Evolutionary conservation across 2,329 filamentous ascomycete genomes (phyloP).

Genomic region (Juglanconis oblonga): DNA sequence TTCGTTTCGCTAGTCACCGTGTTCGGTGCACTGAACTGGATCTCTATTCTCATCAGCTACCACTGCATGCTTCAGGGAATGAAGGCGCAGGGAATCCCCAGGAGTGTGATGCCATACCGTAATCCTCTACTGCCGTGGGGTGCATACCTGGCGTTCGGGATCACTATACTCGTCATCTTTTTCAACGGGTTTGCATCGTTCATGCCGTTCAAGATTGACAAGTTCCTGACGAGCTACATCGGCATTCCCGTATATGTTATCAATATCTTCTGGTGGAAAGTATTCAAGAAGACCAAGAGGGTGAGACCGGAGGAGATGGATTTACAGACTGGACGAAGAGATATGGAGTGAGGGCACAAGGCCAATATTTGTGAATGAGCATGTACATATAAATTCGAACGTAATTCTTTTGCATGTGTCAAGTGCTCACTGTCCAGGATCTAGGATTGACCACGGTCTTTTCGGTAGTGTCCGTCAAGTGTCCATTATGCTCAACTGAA

Average conservation of each 20-base stretch:
- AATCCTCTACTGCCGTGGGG: conserved; percentile 37
- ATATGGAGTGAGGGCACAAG: not conserved
- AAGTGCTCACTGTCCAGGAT: no score
- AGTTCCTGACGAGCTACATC: conserved; percentile 59
- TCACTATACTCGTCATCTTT: conserved; percentile 47
- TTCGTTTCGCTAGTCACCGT: conserved; percentile 41
- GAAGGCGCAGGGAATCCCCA: conserved; percentile 34
- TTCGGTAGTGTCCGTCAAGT: no score
- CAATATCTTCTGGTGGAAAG: conserved; percentile 64
- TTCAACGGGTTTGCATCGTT: conserved; percentile 48
- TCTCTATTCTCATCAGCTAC: conserved; percentile 38
- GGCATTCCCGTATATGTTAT: conserved; percentile 42
- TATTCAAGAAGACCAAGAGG: conserved; percentile 54
- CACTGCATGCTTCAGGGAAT: conserved; percentile 36
- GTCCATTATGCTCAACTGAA: no score
- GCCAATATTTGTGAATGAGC: no score
- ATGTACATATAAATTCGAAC: no score
- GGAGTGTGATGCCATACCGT: conserved; percentile 34
- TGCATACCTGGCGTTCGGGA: conserved; percentile 32
- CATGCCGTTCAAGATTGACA: conserved; percentile 52
- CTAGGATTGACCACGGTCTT: no score
- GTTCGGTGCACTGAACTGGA: conserved; percentile 42
- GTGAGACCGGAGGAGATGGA: conserved; percentile 53
- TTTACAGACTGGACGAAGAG: conserved; percentile 28
- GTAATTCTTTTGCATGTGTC: no score